Conservation (phyloP, 2,329 filamentous ascomycete genomes). For the Ophiostoma himal-ulmi region DNA sequence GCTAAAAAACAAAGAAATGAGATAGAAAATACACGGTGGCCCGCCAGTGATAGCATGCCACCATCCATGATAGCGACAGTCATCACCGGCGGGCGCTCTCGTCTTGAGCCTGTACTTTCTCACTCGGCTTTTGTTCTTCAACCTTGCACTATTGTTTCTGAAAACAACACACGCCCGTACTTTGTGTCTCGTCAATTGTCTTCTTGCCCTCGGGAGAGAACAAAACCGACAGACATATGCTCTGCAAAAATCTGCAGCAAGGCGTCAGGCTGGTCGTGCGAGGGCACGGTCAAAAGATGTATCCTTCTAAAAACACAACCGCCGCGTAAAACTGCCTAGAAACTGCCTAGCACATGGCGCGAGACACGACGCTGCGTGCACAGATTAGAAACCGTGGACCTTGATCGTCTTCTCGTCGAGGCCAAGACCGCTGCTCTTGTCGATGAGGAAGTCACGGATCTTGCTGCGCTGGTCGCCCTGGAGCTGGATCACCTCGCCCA, state of each 20-base stretch:
- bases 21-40: neutral
- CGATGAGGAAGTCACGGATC: conserved; percentile 72
- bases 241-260: conserved; percentile 6
- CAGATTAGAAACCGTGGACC: conserved; percentile 63
- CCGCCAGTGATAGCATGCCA: neutral
- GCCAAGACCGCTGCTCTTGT: conserved; percentile 91
- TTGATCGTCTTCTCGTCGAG: conserved; percentile 97
- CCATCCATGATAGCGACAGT: neutral
- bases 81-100: conserved; percentile 9
- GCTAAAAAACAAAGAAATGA: conserved; percentile 11
- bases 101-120: neutral
- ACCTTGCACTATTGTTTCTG: conserved; percentile 8
- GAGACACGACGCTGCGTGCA: conserved; percentile 21
- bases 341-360: conserved; percentile 17
- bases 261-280: conserved; percentile 11
- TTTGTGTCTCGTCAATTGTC: conserved; percentile 17
- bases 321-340: conserved; percentile 12
- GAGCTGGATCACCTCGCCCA: conserved; percentile 61
- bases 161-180: conserved; percentile 14
- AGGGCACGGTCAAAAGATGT: conserved; percentile 13
- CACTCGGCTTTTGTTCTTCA: conserved; percentile 2
- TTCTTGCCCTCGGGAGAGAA: neutral
- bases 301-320: conserved; percentile 8
- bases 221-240: conserved; percentile 13
- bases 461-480: conserved; percentile 90